Conservation (phyloP, 78 protist species). For the Dictyostelium citrinum region DNA sequence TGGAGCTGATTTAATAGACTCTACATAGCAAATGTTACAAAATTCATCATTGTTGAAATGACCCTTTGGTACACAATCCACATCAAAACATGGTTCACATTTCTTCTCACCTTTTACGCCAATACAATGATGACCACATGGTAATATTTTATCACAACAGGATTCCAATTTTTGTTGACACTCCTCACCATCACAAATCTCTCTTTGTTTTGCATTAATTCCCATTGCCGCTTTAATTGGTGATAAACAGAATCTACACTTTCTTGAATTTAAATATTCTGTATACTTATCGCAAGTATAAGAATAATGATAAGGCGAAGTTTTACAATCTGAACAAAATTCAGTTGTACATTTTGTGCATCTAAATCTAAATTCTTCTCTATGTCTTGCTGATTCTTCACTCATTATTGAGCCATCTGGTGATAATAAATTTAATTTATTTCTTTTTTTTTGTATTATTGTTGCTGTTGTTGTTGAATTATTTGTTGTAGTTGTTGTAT, state of each 20-base stretch:
- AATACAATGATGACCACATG: conserved; percentile 58
- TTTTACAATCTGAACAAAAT: conserved; percentile 48
- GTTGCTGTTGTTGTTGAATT: neutral
- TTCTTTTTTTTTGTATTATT: neutral
- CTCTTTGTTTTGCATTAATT: neutral
- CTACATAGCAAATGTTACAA: conserved; percentile 31
- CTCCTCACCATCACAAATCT: conserved; percentile 16
- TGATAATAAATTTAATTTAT: neutral
- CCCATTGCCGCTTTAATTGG: neutral
- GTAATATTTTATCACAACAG: neutral
- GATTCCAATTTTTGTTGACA: conserved; percentile 2
- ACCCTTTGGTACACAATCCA: conserved; percentile 11
- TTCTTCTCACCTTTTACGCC: conserved; percentile 19
- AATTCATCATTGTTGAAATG: neutral
- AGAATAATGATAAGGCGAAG: conserved; percentile 39
- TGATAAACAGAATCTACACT: conserved; percentile 58
- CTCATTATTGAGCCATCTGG: conserved; percentile 24
- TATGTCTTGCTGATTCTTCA: conserved; percentile 69
- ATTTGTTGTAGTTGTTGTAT: neutral
- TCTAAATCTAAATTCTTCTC: conserved; percentile 55
- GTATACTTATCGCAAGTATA: conserved; percentile 19
- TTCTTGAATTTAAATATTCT: conserved; percentile 13
- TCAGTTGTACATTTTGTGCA: conserved; percentile 42
- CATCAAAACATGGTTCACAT: conserved; percentile 52
- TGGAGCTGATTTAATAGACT: conserved; percentile 22